phyloP scores from a whole-genome alignment of 176 grass and related monocot species.

The Tuctoria greenei region DNA sequence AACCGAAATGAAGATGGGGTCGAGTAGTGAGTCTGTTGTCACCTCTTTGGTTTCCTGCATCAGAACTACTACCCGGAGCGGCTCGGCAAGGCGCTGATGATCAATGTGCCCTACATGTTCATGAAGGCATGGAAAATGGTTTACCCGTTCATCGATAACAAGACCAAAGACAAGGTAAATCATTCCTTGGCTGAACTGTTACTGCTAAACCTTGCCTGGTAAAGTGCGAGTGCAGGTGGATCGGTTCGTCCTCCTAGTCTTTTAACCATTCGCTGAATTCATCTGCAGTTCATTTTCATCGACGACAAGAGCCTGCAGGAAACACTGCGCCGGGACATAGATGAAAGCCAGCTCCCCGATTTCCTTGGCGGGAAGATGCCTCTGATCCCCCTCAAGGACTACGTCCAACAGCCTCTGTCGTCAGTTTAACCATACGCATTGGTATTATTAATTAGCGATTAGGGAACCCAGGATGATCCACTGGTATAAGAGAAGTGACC shows the following conservation, averaged over 20 bases:
- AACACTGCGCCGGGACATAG: constrained; percentile 64
- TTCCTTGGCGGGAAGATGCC: constrained; percentile 60
- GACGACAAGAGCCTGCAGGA: constrained; percentile 61
- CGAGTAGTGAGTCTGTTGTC: background rate
- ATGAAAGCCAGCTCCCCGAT: constrained; percentile 67
- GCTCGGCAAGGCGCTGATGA: constrained; percentile 62
- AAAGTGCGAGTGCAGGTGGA: background rate
- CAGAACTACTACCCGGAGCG: constrained; percentile 78
- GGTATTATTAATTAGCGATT: background rate
- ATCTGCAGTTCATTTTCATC: constrained; percentile 72
- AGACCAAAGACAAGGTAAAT: constrained; percentile 67
- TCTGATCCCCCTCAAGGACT: constrained; percentile 45
- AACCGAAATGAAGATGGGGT: background rate
- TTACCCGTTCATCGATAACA: constrained; percentile 68
- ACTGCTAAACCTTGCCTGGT: background rate
- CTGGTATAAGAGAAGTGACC: background rate
- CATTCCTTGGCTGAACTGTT: background rate
- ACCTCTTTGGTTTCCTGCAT: background rate
- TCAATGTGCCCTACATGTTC: constrained; percentile 73
- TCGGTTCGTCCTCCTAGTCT: no score
- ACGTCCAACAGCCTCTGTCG: background rate
- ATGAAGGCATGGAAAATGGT: constrained; percentile 83
- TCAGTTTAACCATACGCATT: background rate
- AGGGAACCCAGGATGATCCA: background rate
- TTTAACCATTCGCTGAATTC: background rate